Evolutionary conservation across 2,329 filamentous ascomycete genomes (phyloP).

Genomic region (Rutstroemia sp.): DNA sequence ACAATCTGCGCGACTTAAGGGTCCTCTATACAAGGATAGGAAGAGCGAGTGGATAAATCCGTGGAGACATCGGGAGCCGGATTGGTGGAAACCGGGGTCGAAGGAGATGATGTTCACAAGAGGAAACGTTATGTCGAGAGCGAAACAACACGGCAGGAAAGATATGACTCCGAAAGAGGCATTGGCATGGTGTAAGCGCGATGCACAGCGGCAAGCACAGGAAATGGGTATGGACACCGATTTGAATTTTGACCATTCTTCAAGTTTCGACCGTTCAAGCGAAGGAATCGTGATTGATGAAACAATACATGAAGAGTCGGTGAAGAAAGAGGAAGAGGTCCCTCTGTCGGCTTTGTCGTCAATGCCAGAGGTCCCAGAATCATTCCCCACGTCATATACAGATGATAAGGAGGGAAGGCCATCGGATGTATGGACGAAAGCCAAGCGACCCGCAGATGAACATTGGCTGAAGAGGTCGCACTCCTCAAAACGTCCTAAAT

Average conservation of each 20-base stretch:
- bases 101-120: conserved; percentile 21
- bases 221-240: neutral
- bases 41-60: conserved; percentile 45
- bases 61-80: conserved; percentile 33
- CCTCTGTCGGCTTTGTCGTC: neutral
- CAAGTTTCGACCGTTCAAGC: neutral
- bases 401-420: neutral
- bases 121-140: conserved; percentile 17
- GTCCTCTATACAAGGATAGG: conserved; percentile 46
- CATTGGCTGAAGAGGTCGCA: conserved; percentile 28
- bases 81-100: conserved; percentile 19
- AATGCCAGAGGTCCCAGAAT: neutral
- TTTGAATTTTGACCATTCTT: neutral
- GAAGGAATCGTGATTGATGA: neutral
- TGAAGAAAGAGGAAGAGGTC: neutral
- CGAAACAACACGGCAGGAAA: conserved; percentile 17
- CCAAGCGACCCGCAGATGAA: conserved; percentile 17
- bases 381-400: neutral
- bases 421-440: conserved; percentile 1
- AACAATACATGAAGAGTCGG: neutral
- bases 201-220: conserved; percentile 14
- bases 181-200: conserved; percentile 18
- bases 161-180: conserved; percentile 18
- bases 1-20: conserved; percentile 51
- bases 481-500: conserved; percentile 25